These are phyloP conservation scores for Plenodomus biglobosus DNA, from an alignment of 2,329 filamentous ascomycete species.

Conservation along the genomic window DNA sequence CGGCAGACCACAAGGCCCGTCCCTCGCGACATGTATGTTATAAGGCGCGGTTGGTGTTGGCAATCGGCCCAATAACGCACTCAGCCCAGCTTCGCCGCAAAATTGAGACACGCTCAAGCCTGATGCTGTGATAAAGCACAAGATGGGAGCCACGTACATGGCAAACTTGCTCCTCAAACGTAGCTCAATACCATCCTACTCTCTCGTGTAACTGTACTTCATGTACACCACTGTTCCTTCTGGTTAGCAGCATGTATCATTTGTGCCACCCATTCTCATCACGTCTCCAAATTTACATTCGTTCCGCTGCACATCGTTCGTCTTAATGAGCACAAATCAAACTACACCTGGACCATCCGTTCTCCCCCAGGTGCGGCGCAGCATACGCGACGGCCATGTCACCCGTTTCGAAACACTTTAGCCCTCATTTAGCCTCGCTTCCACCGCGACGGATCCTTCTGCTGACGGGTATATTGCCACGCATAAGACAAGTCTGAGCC, in stretches of 20 bases:
- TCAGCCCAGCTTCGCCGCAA: slow-evolving; percentile 1
- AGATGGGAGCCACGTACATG: too few species aligned
- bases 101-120: neutral
- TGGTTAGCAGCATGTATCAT: neutral
- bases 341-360: slow-evolving; percentile 25
- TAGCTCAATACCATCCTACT: neutral
- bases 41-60: slow-evolving; percentile 4
- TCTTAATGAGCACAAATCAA: slow-evolving; percentile 5
- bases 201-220: neutral
- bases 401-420: slow-evolving; percentile 33
- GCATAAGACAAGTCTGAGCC: slow-evolving; percentile 2
- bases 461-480: slow-evolving; percentile 23
- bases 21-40: slow-evolving; percentile 5
- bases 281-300: neutral
- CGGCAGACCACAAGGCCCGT: slow-evolving; percentile 6
- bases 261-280: slow-evolving; percentile 2
- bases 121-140: too few species aligned
- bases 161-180: too few species aligned
- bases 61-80: neutral
- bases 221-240: neutral
- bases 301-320: neutral
- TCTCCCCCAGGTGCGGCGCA: slow-evolving; percentile 17
- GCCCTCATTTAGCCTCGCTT: slow-evolving; percentile 25
- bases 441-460: slow-evolving; percentile 1
- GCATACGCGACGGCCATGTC: slow-evolving; percentile 11